phyloP scores from a whole-genome alignment of 2,329 filamentous ascomycete genomes.

The Pseudopyricularia javanii region DNA sequence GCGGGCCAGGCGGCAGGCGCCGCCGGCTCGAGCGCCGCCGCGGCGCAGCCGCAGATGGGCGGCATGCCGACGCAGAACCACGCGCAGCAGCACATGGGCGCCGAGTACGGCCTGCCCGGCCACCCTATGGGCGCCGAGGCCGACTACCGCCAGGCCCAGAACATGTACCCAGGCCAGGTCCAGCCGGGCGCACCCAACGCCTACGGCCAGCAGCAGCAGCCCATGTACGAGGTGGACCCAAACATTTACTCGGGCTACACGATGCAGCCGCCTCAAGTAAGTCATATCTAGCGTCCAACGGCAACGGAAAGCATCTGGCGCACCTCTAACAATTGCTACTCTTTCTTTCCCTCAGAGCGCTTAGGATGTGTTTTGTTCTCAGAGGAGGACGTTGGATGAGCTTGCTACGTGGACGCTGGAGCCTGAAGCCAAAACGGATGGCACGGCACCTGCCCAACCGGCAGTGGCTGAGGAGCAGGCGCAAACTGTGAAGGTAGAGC shows the following conservation, averaged over 20 bases:
- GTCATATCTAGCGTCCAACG: constrained; percentile 12
- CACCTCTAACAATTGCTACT: not conserved
- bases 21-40: constrained; percentile 12
- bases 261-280: constrained; percentile 74
- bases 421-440: not conserved
- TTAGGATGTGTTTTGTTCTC: not conserved
- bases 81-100: constrained; percentile 31
- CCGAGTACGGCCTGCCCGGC: constrained; percentile 45
- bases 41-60: constrained; percentile 37
- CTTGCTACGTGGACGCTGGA: not conserved
- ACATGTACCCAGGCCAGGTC: constrained; percentile 73
- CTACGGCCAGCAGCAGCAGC: constrained; percentile 66
- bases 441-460: not conserved
- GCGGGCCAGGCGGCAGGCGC: constrained; percentile 34
- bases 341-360: not conserved
- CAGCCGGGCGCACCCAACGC: constrained; percentile 58
- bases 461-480: not conserved
- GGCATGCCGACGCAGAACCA: constrained; percentile 43
- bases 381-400: not conserved
- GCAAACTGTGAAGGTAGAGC: not conserved
- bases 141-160: constrained; percentile 67
- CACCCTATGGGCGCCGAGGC: constrained; percentile 53
- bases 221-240: constrained; percentile 70
- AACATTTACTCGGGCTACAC: constrained; percentile 73
- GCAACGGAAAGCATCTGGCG: not conserved